A percentile compares a stretch with the other conserved stretches of the same genome.
These are phyloP conservation scores for Ascoidea asiatica DNA, from an alignment of 805 yeast genomes.

Conservation along the genomic window DNA sequence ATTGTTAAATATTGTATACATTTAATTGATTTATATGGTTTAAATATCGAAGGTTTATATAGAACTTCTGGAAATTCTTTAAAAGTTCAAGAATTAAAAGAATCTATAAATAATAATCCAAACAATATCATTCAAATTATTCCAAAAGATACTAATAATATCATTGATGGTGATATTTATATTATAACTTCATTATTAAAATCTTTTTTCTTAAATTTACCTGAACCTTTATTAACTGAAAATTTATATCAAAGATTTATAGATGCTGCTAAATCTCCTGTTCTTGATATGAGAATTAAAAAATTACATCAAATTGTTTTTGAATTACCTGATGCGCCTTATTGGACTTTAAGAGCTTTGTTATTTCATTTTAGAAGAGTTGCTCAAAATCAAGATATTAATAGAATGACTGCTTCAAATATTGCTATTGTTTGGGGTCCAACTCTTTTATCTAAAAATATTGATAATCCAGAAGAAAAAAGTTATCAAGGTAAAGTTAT, in stretches of 20 bases:
- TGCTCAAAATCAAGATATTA: constrained; percentile 42
- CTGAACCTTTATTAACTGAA: constrained; percentile 70
- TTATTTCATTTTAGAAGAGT: constrained; percentile 77
- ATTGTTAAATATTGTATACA: constrained; percentile 82
- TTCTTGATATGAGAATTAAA: constrained; percentile 51
- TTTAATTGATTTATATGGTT: constrained; percentile 74
- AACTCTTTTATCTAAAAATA: constrained; percentile 57
- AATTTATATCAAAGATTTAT: constrained; percentile 51
- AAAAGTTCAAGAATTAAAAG: constrained; percentile 60
- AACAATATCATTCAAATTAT: constrained; percentile 38
- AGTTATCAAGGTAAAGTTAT: constrained; percentile 65
- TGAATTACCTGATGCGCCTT: constrained; percentile 87
- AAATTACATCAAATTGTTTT: constrained; percentile 75
- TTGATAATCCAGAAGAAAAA: constrained; percentile 57
- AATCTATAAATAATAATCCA: constrained; percentile 64
- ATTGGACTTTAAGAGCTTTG: constrained; percentile 77
- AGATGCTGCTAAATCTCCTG: constrained; percentile 56
- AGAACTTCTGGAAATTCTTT: constrained; percentile 70
- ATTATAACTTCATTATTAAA: constrained; percentile 82
- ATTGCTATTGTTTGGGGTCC: constrained; percentile 95
- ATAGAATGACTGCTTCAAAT: constrained; percentile 74
- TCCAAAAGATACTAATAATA: constrained; percentile 37
- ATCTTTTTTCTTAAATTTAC: constrained; percentile 69
- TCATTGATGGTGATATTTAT: constrained; percentile 71
- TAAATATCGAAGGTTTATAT: constrained; percentile 81